Base-by-base conservation (phyloP, 1,284 basidiomycete species). In the Sphaerobolus stellatus region DNA sequence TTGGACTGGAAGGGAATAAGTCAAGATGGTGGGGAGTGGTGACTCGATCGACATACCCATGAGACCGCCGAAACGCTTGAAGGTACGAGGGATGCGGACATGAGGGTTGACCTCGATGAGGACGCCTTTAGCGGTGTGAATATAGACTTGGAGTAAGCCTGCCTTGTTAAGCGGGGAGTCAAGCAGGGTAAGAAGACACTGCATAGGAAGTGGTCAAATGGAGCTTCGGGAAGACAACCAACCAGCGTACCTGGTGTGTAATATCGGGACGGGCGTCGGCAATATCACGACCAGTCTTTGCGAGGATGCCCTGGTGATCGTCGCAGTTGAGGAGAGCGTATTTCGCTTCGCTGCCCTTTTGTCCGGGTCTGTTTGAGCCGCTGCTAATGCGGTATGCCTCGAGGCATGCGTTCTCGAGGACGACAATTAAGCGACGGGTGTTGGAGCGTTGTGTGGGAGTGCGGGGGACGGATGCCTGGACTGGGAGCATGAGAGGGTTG, bases 131-230 rank as follows among this genome's bases (percentile, higher is more conserved):
- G 94, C 91, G 6, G 96, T 99, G 76, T 98, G 96, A 59, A 99
- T 98, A 76, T 97, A 99, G 28, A 99, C 95, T 72, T 99, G 96
- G 7, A 99, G 82, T 30, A 94, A 74, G 11, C 96, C 96, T 3
- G 96, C 93, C 75, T 98, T 98, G 82, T 99, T 99, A 53, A 99
- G 77, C 0, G 96, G 96, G 38, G 96, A 98, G 75, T 99, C 97
- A 57, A 99, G 84, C 9, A 99, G 80, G 0, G 96, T 99, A 59
- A 99, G 77, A 7, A 99, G 83, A 68, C 97, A 99, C 92, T 96
- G 50, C 4, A 31, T 54, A 14, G 58, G 45, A 46, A 24, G 33
- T n/a, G 50, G 2, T 4, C 34, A 18, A 27, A 24, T 31, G 45
- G 44, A 43, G 47, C 25, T 18, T 16, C 20, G 29, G n/a, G 25